Base-by-base conservation (phyloP, 176 grass and related monocot species). In the Carex littledalei region DNA sequence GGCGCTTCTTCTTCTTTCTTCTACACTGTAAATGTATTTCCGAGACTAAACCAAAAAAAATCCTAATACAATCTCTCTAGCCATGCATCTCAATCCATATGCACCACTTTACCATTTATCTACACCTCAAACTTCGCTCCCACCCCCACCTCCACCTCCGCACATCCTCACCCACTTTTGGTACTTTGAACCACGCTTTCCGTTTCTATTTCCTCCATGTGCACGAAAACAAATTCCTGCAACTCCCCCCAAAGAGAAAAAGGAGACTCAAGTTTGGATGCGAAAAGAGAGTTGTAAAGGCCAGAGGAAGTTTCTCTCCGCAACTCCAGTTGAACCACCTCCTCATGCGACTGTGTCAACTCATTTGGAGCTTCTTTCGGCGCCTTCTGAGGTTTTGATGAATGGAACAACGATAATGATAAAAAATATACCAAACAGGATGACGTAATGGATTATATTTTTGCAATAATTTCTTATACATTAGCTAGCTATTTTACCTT, bases 371-470 rank as follows among this genome's bases (percentile, higher is more conserved):
- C 53, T 65, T 31, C 16, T 17, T 18, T 47, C 26, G 41, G 12
- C 87, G 24, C 26, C 63, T 16, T 0, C 77, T 15, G 47, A 76
- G 49, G 24, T 77, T 31, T 12, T 31, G 21, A 47, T 67, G 10
- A 15, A 75, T 60, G 6, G 16, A 21, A 91, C 89, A 14, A 94
- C 91, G 6, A 66, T 97, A 29, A 97, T 97, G 94, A 57, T 97
- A 6, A 90, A 88, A 9, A 97, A 97, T 79, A 94, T 97, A 52
- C 94, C 94, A 31, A 90, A 88, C 84, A 92, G 35, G 73, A 67
- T 94, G 11, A 89, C 66, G 92, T 93, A 81, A 59, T 49, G 49
- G 4, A 21, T 12, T 22, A 47, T 4, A 47, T 4, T 73, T 43
- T 21, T 73, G 39, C 37, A 47, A 21, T 54, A 53, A 21, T 20